Base-by-base conservation (phyloP, 2,329 filamentous ascomycete species). In the Mycosphaerella sp. region DNA sequence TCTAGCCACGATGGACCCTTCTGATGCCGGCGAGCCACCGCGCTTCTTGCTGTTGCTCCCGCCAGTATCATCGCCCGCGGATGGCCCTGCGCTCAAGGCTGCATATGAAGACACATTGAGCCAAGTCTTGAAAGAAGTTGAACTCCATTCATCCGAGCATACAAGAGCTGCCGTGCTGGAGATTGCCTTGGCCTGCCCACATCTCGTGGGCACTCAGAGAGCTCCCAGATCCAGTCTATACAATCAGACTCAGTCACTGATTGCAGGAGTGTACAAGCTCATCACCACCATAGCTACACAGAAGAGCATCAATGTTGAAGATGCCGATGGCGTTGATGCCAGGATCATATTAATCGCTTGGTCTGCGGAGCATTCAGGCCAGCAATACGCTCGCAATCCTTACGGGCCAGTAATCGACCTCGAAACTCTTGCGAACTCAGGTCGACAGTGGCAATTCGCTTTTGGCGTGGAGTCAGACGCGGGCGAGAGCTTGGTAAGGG, bases 231-330 rank as follows among this genome's bases (percentile, higher is more conserved):
- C 78, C 23, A 73, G 80, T 44, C 74, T 80, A 14, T 95, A 90
- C 79, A 67, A 77, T 34, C 72, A 78, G n/a, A 80, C 84, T 0
- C 89, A 95, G 70, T 76, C 79, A n/a, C 76, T 92, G 4, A 73
- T 96, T 21, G 86, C 87, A 2, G 80, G 81, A 26, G 68, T 95
- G 23, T 97, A 97, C 76, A 83, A 84, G 64, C 78, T 96, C 47
- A 75, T 93, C 53, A 85, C 85, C 34, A 74, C 84, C 44, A 76
- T 89, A n/a, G 89, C 86, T 58, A 81, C 84, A 10, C 78, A 82
- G 60, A 74, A 81, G 45, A 74, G 74, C 74, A 73, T 85, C 69
- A 73, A 87, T 70, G 68, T 88, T 71, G 76, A 80, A 74, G 81
- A 82, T 36, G 78, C 82, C 0, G 83, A 83, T 44, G 86, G 87